Percentiles rank a stretch among this genome's conserved stretches.
These are phyloP conservation scores for Thalassiosira exigua DNA, from an alignment of 352 stramenopile genomes.

Conservation along the genomic window DNA sequence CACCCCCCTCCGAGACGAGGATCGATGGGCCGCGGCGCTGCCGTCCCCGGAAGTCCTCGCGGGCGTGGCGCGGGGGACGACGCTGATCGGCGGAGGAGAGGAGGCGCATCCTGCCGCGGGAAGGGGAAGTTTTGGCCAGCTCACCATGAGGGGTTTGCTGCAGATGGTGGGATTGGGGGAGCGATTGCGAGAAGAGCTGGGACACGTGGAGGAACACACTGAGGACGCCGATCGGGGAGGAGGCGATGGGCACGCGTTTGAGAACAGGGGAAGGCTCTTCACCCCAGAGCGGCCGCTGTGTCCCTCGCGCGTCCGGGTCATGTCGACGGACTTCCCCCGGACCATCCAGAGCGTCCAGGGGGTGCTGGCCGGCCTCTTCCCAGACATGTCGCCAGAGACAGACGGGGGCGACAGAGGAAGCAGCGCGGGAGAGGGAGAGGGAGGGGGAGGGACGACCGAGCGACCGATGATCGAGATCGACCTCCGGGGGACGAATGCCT, in stretches of 20 bases:
- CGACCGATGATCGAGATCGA: slow-evolving; percentile 81
- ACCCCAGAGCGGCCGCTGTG: slow-evolving; percentile 42
- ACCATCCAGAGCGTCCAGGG: slow-evolving; percentile 82
- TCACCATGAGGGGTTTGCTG: slow-evolving; percentile 75
- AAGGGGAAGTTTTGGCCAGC: slow-evolving; percentile 70
- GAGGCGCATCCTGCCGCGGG: slow-evolving; percentile 61
- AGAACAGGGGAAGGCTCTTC: slow-evolving; percentile 44
- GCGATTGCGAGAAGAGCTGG: slow-evolving; percentile 62
- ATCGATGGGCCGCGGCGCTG: slow-evolving; percentile 63
- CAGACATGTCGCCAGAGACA: slow-evolving; percentile 26
- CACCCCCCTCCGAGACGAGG: slow-evolving; percentile 73
- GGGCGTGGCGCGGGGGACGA: slow-evolving; percentile 57
- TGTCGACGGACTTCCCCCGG: slow-evolving; percentile 75
- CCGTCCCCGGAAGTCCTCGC: slow-evolving; percentile 51
- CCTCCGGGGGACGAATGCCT: slow-evolving; percentile 60
- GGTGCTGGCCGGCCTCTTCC: slow-evolving; percentile 75
- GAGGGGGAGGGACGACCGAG: slow-evolving; percentile 1
- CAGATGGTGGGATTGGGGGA: slow-evolving; percentile 77
- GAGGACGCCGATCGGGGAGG: slow-evolving; percentile 27
- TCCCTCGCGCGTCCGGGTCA: slow-evolving; percentile 60
- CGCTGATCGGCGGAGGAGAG: neutral
- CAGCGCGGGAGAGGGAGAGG: too few species aligned
- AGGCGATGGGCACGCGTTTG: slow-evolving; percentile 9
- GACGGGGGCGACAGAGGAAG: neutral
- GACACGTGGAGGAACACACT: slow-evolving; percentile 20